Evolutionary conservation across 2,329 filamentous ascomycete species (phyloP), one percentile per base, ranked within the genome.

Genomic region (Botrytis fragariae): DNA sequence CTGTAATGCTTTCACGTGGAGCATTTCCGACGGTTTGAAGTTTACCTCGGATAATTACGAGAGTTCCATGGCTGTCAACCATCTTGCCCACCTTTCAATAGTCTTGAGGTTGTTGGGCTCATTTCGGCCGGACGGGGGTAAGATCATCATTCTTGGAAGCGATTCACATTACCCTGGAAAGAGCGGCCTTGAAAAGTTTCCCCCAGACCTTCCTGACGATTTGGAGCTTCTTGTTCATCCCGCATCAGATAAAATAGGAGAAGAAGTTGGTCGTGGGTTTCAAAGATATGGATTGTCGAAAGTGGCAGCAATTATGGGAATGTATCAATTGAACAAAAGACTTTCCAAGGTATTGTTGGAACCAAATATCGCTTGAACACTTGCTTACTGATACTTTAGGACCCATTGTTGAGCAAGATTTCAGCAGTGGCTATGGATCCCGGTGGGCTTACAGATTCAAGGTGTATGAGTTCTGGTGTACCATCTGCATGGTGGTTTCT

Each of bases 1-100:
- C 37, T 83, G 82, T 75, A 85, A 84, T 73, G 83, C 83, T 12
- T 82, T 81, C 73, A 80, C 82, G 61, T 83, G 82, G 80, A 83
- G 83, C 42, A 75, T 84, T 18, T 48, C 63, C 16, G 74, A 78
- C 32, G 79, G 79, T 16, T 74, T 79, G 3, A 79, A 83, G 72
- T 75, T 81, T 37, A 83, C 83, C 1, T 74, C 59, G 0, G 83
- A 84, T 72, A 79, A 80, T 10, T 81, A 80, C 42, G 83, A 85
- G 69, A 81, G 80, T 65, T 82, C 81, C 1, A 81, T 85, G 37
- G 82, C 84, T 72, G 80, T 85, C 7, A 81, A 79, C 60, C 81
- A 84, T 73, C 74, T 84, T 59, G 79, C 83, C 1, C 83, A 84
- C 69, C 80, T 79, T 18, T 78, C 82, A 0, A 70, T 85, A 20